Evolutionary conservation across 2,329 filamentous ascomycete genomes (phyloP), one percentile per base, ranked within the genome.

Genomic region (Apiospora arundinis): DNA sequence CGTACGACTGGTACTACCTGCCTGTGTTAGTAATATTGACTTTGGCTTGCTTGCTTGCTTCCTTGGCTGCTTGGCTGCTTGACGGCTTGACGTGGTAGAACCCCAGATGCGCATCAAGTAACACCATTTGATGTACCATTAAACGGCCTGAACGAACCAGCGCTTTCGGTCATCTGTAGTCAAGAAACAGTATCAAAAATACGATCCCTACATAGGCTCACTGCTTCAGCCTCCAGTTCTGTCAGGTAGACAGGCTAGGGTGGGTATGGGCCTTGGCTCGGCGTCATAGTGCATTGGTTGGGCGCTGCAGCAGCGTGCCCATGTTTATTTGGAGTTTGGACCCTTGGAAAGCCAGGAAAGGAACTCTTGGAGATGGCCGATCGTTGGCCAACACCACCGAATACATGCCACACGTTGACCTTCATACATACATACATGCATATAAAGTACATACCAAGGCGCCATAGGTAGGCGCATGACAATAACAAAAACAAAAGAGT

Each of bases 201-300:
- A 14, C 23, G 2, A 32, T 32, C 23, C 25, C 14, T 60, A 5
- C 12, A 28, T 7, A 8, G n/a, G 46, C 18, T 49, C 18, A 28
- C 25, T 52, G 16, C 23, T 60, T 60, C 28, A 60, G 52, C 52
- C 52, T 60, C 14, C 52, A 60, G 52, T 14, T 63, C 32, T 40
- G 32, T 32, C 28, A 60, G 56, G 21, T n/a, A 63, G 56, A 40
- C 18, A 40, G 16, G 6, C 56, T 40, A 16, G 56, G 56, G 56
- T 63, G 56, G 56, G n/a, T 63, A 21, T 56, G n/a, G 56, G 32
- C 56, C 56, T 67, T 67, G 65, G 65, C 65, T 45, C 65, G 21
- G 14, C 65, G 65, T 67, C 65, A 67, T 67, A 12, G 40, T 46
- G 65, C 65, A 67, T 63, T 40, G 25, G 3, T 56, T 32, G 49